A percentile compares a stretch with the other conserved stretches of the same genome.
Evolutionary conservation across 208 protist species (phyloP).

Genomic region (Angomonas ambiguus): DNA sequence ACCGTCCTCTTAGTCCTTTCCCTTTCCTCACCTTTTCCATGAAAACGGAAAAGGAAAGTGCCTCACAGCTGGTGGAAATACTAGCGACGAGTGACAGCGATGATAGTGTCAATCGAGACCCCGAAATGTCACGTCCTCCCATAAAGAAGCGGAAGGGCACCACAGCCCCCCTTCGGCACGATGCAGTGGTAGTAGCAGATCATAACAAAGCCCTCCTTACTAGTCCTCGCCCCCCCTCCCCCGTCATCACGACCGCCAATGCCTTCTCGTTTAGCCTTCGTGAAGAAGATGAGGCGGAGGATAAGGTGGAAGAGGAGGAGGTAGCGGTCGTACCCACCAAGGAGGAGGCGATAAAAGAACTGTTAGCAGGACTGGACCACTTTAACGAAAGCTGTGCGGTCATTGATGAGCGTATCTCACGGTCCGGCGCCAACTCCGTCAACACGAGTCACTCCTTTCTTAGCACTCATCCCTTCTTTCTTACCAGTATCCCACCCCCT

Average conservation of each 20-base stretch:
- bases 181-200: too few relatives aligned
- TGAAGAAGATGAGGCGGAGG: neutral
- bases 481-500: too few relatives aligned
- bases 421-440: neutral
- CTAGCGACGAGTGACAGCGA: too few relatives aligned
- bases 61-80: too few relatives aligned
- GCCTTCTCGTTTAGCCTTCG: too few relatives aligned
- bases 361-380: conserved; percentile 20
- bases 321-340: conserved; percentile 5
- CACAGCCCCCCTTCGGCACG: too few relatives aligned
- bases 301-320: neutral
- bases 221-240: too few relatives aligned
- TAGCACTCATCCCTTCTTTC: too few relatives aligned
- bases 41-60: neutral
- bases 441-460: neutral
- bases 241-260: too few relatives aligned
- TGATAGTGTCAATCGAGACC: neutral
- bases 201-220: too few relatives aligned
- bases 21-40: conserved; percentile 1
- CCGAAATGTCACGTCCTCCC: too few relatives aligned
- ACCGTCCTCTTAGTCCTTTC: conserved; percentile 9
- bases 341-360: conserved; percentile 23
- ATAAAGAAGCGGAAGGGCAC: too few relatives aligned
- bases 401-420: neutral
- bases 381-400: neutral